Conservation (phyloP, 805 yeast genomes). For the Wilhelminamyces savonicus region DNA sequence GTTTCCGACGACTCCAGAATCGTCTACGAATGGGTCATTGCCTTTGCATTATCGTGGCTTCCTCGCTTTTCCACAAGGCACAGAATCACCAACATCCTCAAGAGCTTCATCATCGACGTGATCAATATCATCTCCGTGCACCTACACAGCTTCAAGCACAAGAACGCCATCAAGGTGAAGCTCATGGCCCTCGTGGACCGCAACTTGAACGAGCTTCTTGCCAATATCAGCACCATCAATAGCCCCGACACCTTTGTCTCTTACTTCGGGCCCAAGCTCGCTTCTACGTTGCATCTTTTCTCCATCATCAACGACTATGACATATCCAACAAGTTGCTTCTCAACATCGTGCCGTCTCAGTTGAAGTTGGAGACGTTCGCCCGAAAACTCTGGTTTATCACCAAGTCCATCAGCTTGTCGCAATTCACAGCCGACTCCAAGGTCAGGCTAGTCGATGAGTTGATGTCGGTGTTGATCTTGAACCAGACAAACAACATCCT, state of each 20-base stretch:
- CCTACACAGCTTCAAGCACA: slow-evolving; percentile 21
- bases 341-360: slow-evolving; percentile 13
- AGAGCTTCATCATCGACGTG: slow-evolving; percentile 27
- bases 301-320: slow-evolving; percentile 33
- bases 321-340: slow-evolving; percentile 19
- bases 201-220: slow-evolving; percentile 9
- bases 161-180: slow-evolving; percentile 11
- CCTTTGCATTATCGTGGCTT: slow-evolving; percentile 20
- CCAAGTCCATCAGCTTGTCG: slow-evolving; percentile 1
- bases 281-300: slow-evolving; percentile 22
- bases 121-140: slow-evolving; percentile 24
- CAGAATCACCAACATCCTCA: slow-evolving; percentile 15
- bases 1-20: slow-evolving; percentile 3
- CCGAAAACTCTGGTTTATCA: slow-evolving; percentile 23
- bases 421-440: slow-evolving; percentile 1
- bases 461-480: slow-evolving; percentile 24
- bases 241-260: not conserved
- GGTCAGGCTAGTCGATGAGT: slow-evolving; percentile 9
- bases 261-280: slow-evolving; percentile 4
- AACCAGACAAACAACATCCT: slow-evolving; percentile 23
- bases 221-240: slow-evolving; percentile 5
- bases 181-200: slow-evolving; percentile 13
- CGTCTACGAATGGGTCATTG: slow-evolving; percentile 26
- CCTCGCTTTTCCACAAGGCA: slow-evolving; percentile 8
- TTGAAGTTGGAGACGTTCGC: slow-evolving; percentile 25